Conservation (phyloP, 345 rosid genomes). For the Eucalyptus erythrocorys region DNA sequence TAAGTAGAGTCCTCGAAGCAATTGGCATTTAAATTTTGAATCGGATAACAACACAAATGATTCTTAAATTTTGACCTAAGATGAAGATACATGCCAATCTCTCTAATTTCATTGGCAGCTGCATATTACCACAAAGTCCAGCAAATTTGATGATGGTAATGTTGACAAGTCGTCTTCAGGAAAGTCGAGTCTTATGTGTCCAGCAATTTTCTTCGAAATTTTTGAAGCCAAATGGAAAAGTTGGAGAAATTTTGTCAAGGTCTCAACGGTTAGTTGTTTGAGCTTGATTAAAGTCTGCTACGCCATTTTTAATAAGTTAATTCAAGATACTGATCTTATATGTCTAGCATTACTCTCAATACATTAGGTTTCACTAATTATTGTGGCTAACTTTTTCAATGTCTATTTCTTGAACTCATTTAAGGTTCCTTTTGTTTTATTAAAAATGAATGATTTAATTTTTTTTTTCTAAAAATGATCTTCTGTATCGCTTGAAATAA, state of each 20-base stretch:
- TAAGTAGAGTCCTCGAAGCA: neutral
- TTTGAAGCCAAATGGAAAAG: neutral
- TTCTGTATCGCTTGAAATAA: no score
- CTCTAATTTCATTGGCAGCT: neutral
- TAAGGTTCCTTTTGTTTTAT: neutral
- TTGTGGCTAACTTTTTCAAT: neutral
- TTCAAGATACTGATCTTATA: no score
- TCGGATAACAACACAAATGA: accelerated
- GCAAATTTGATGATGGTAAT: neutral
- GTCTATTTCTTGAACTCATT: neutral
- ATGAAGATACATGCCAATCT: accelerated
- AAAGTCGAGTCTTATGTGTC: neutral
- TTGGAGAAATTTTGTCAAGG: neutral
- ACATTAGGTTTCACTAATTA: neutral
- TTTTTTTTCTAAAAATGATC: no score
- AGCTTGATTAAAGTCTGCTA: neutral
- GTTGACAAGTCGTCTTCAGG: neutral
- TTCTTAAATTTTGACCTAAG: no score
- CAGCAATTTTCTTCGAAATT: neutral
- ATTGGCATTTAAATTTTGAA: neutral
- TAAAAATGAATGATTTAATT: neutral
- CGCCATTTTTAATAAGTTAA: neutral
- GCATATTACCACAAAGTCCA: neutral
- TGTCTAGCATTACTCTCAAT: neutral
- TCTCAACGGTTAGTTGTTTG: neutral